These are phyloP conservation scores for Diaporthe batatas DNA, from an alignment of 2,329 filamentous ascomycete species.

Conservation along the genomic window DNA sequence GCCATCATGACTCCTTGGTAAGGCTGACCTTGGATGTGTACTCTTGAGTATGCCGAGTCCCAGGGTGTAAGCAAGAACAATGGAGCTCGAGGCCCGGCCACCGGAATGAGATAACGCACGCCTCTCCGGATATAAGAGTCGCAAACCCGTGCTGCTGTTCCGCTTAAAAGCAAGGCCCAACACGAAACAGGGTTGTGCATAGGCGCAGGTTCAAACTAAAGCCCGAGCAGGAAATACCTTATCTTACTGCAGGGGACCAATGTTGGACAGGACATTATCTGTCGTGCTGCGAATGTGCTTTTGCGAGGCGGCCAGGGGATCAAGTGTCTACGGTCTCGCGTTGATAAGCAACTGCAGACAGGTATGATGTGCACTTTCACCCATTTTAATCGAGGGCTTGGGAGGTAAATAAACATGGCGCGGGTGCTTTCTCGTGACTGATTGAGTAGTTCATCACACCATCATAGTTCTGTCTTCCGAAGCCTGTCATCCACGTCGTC, in stretches of 20 bases:
- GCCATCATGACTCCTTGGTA: neutral
- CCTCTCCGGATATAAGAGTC: constrained; percentile 17
- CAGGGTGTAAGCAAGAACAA: neutral
- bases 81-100: constrained; percentile 9
- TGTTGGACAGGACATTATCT: neutral
- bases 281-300: neutral
- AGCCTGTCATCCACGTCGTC: constrained; percentile 21
- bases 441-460: neutral
- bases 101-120: constrained; percentile 6
- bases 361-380: neutral
- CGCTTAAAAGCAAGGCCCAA: neutral
- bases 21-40: neutral
- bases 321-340: neutral
- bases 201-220: neutral
- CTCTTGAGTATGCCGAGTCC: neutral
- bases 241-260: neutral
- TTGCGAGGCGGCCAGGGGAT: neutral
- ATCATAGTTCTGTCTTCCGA: constrained; percentile 37
- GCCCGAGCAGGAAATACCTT: neutral
- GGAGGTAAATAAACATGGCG: too few species aligned
- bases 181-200: neutral
- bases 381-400: neutral
- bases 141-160: neutral
- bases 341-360: neutral
- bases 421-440: neutral